Conservation (phyloP, 768 basidiomycete genomes). For the Tricholoma sp. region DNA sequence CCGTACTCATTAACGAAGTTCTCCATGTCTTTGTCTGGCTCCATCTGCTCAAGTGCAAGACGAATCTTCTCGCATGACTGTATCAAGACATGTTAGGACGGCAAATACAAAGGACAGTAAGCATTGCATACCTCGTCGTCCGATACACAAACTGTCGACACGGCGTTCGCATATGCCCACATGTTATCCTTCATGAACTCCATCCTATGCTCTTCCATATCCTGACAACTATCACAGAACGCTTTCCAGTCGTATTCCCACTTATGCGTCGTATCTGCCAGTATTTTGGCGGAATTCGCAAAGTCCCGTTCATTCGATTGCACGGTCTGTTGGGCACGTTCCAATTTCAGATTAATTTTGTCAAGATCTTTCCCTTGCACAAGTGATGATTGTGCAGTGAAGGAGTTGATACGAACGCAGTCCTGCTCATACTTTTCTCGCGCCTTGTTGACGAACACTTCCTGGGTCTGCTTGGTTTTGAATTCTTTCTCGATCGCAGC, state of each 20-base stretch:
- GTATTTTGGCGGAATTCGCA: conserved; percentile 73
- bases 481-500: conserved; percentile 81
- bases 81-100: conserved; percentile 1
- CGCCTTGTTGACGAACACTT: conserved; percentile 81
- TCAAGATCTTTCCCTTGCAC: conserved; percentile 94
- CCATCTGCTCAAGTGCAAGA: conserved; percentile 82
- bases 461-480: conserved; percentile 85
- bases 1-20: conserved; percentile 86
- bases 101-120: neutral
- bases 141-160: conserved; percentile 92
- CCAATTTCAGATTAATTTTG: conserved; percentile 81
- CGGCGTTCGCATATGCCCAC: conserved; percentile 94
- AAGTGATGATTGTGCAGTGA: conserved; percentile 85
- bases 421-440: conserved; percentile 92
- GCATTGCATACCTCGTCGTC: conserved; percentile 79
- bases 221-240: conserved; percentile 94
- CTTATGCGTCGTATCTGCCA: conserved; percentile 73
- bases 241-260: conserved; percentile 95
- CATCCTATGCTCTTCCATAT: conserved; percentile 91
- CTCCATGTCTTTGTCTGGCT: conserved; percentile 84
- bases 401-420: conserved; percentile 89
- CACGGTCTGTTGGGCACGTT: conserved; percentile 88
- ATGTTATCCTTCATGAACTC: conserved; percentile 93
- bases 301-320: conserved; percentile 91
- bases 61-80: conserved; percentile 92